Conservation (phyloP, 2,329 filamentous ascomycete genomes). For the Zymoseptoria brevis region DNA sequence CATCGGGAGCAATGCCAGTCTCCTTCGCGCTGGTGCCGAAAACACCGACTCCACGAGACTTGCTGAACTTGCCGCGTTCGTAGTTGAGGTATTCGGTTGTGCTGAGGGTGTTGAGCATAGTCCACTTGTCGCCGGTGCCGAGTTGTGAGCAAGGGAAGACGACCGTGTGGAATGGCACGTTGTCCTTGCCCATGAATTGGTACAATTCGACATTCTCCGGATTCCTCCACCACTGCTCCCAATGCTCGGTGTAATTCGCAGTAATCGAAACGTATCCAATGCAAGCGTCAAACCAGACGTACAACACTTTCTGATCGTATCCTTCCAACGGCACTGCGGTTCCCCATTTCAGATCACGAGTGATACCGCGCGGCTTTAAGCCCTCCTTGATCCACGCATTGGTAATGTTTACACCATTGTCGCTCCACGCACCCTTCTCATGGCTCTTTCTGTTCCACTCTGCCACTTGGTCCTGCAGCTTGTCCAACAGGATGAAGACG, state of each 20-base stretch:
- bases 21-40: constrained; percentile 86
- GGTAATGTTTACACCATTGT: constrained; percentile 68
- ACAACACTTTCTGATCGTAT: constrained; percentile 73
- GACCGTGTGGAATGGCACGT: constrained; percentile 79
- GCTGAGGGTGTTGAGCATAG: constrained; percentile 77
- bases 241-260: constrained; percentile 77
- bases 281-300: constrained; percentile 88
- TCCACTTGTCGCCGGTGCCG: constrained; percentile 79
- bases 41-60: constrained; percentile 80
- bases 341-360: constrained; percentile 88
- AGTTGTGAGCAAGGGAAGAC: constrained; percentile 86
- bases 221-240: constrained; percentile 93
- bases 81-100: constrained; percentile 88
- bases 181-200: constrained; percentile 94
- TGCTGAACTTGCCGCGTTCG: constrained; percentile 85
- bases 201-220: constrained; percentile 81
- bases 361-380: constrained; percentile 79
- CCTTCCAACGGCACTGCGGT: constrained; percentile 52
- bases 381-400: constrained; percentile 77
- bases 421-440: constrained; percentile 66
- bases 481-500: constrained; percentile 79
- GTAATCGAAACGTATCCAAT: constrained; percentile 96
- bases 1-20: constrained; percentile 72
- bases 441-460: constrained; percentile 69
- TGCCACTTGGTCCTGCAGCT: constrained; percentile 67